Evolutionary conservation across 495 filamentous ascomycete species (phyloP), one percentile per base, ranked within the genome.

Genomic region (Aspergillus ostianus): DNA sequence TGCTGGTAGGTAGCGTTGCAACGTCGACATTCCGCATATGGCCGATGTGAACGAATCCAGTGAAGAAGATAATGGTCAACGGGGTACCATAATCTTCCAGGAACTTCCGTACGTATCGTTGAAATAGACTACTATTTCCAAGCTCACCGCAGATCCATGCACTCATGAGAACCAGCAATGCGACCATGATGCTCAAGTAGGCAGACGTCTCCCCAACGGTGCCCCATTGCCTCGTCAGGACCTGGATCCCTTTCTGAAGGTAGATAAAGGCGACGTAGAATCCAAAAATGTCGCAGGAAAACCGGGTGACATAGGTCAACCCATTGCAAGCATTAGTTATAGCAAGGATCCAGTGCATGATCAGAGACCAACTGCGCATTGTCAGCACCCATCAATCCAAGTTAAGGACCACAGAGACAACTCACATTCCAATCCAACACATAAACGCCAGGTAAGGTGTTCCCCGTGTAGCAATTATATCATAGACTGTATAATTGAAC

Each of bases 181-280:
- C 79, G 17, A 92, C 86, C 56, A 84, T 83, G 62, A 93, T 84
- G 29, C 87, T 90, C 30, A 94, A 79, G 64, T 91, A 92, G 18
- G 81, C 83, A 51, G 90, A 90, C 6, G 87, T 76, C 32, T 85
- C 84, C 18, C 79, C 81, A 4, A 70, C 69, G 15, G 63, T 55
- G 27, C 72, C 79, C 79, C 81, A 85, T 71, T 86, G 83, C 3
- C 85, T 80, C 57, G 86, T 85, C 1, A 94, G 77, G 29, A 93
- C 87, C 67, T 93, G 90, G 57, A 93, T 84, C 6, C 90, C 90
- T 69, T 92, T 93, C 61, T 93, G 89, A 15, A 94, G 78, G 67
- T 94, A 94, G 68, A 93, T 90, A 68, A 88, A 90, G 51, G 89
- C 90, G 47, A 94, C 90, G 69, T 94, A 94, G 70, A 93, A 92